phyloP scores from a whole-genome alignment of 2,329 filamentous ascomycete species.

The Xylaria sp. region DNA sequence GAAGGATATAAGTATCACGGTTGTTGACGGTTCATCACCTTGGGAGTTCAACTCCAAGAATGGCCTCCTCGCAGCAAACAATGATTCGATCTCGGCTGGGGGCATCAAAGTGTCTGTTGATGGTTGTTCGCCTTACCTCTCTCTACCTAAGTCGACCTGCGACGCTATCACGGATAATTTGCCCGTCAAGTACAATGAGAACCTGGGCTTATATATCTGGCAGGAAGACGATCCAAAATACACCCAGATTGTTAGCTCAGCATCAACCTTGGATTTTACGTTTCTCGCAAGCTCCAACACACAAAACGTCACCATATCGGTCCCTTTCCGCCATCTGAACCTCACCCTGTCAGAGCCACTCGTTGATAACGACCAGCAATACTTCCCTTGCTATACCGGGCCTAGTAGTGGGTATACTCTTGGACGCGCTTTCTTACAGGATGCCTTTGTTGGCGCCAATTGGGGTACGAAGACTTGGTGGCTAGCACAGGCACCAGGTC shows the following conservation, averaged over 20 bases:
- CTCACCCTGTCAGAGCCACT: slow-evolving; percentile 54
- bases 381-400: slow-evolving; percentile 56
- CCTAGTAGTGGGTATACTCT: slow-evolving; percentile 47
- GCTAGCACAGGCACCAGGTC: slow-evolving; percentile 55
- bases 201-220: slow-evolving; percentile 56
- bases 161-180: slow-evolving; percentile 52
- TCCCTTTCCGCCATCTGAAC: slow-evolving; percentile 54
- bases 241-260: slow-evolving; percentile 52
- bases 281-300: slow-evolving; percentile 49
- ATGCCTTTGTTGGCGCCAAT: slow-evolving; percentile 57
- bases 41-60: slow-evolving; percentile 48
- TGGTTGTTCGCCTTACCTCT: slow-evolving; percentile 54
- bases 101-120: slow-evolving; percentile 48
- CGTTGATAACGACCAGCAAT: slow-evolving; percentile 48
- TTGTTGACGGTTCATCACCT: slow-evolving; percentile 53
- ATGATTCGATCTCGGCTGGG: slow-evolving; percentile 42
- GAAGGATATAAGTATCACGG: slow-evolving; percentile 54
- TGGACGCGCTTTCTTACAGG: slow-evolving; percentile 59
- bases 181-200: slow-evolving; percentile 51
- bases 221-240: slow-evolving; percentile 50
- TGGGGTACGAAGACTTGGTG: slow-evolving; percentile 51
- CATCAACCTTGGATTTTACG: slow-evolving; percentile 53
- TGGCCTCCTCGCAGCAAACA: slow-evolving; percentile 46
- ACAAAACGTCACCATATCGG: slow-evolving; percentile 54
- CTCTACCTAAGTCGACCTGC: slow-evolving; percentile 54